Evolutionary conservation across 768 basidiomycete species (phyloP).

Genomic region (Epithele typhae): DNA sequence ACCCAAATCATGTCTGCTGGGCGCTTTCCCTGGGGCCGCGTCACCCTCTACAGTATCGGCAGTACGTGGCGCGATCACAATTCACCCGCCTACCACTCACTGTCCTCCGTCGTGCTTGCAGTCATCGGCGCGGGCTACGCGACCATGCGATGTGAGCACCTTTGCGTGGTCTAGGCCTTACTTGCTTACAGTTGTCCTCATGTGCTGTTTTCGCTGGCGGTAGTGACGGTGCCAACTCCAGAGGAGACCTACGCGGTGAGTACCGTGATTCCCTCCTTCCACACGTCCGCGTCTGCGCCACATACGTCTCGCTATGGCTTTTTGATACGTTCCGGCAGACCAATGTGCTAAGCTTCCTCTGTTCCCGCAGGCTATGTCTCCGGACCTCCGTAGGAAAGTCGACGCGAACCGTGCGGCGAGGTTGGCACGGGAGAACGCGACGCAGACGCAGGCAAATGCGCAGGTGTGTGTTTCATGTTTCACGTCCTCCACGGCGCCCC

Average conservation of each 20-base stretch:
- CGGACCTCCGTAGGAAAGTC: constrained; percentile 32
- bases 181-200: no score
- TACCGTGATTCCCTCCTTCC: background rate
- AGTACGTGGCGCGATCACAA: no score
- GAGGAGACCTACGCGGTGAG: constrained; percentile 33
- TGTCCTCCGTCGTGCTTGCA: constrained; percentile 5
- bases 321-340: no score
- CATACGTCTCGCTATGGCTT: no score
- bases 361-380: constrained; percentile 29
- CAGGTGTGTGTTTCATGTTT: constrained; percentile 21
- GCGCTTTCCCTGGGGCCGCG: constrained; percentile 27
- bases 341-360: no score
- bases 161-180: no score
- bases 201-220: no score
- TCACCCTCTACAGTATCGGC: constrained; percentile 24
- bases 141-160: constrained; percentile 25
- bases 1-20: background rate
- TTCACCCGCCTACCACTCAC: no score
- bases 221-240: constrained; percentile 29
- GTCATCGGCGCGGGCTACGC: constrained; percentile 31
- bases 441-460: constrained; percentile 22
- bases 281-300: no score
- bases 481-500: background rate
- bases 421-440: constrained; percentile 28
- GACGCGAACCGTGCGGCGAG: constrained; percentile 33